phyloP scores from a whole-genome alignment of 306 rosid species.

The Pterocarpus macrocarpus region DNA sequence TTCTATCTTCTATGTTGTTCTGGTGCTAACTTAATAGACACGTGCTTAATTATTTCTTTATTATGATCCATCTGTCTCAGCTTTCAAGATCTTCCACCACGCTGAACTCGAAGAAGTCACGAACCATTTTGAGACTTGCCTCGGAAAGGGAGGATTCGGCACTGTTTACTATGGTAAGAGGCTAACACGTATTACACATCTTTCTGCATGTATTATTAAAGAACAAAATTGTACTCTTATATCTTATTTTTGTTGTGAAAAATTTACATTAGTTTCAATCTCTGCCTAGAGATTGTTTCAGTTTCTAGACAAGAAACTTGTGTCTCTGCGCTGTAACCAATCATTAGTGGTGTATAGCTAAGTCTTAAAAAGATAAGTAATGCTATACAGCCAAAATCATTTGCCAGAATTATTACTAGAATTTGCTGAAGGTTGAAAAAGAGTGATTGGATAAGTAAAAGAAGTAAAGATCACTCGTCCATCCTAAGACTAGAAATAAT shows the following conservation, averaged over 20 bases:
- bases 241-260: background rate
- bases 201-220: background rate
- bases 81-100: slow-evolving; percentile 30
- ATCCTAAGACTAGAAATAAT: no score
- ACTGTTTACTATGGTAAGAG: slow-evolving; percentile 64
- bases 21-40: background rate
- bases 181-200: background rate
- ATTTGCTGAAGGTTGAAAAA: no score
- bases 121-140: slow-evolving; percentile 43
- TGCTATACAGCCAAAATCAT: no score
- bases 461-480: no score
- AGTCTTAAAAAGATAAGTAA: no score
- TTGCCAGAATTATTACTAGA: no score
- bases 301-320: background rate
- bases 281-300: background rate
- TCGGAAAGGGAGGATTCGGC: slow-evolving; percentile 46
- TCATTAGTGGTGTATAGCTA: no score
- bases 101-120: slow-evolving; percentile 57
- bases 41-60: background rate
- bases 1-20: background rate
- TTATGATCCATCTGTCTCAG: slow-evolving; percentile 7
- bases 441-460: no score
- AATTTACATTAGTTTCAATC: background rate
- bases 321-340: background rate
- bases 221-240: background rate